These are phyloP conservation scores for Obba rivulosa DNA, from an alignment of 768 basidiomycete genomes.

Conservation along the genomic window DNA sequence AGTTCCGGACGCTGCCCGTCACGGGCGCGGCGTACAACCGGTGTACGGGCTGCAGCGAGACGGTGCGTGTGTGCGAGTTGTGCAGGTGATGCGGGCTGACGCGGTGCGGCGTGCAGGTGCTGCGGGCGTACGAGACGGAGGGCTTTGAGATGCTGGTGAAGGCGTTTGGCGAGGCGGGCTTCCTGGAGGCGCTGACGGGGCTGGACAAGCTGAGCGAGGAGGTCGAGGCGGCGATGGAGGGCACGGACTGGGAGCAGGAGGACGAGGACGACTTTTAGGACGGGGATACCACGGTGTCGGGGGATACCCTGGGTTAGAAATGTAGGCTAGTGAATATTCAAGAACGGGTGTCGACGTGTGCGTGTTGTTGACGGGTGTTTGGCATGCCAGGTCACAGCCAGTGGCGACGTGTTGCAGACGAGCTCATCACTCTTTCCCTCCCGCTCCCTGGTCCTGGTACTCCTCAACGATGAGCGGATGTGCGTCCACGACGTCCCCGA, in stretches of 20 bases:
- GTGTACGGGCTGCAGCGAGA: constrained; percentile 89
- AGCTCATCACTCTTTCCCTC: constrained; percentile 4
- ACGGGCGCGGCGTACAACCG: constrained; percentile 80
- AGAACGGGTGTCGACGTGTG: no score
- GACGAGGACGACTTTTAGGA: constrained; percentile 23
- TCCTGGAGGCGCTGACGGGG: constrained; percentile 49
- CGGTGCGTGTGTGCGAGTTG: constrained; percentile 36
- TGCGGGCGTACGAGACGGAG: constrained; percentile 74
- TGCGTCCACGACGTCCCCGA: constrained; percentile 33
- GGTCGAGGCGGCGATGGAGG: constrained; percentile 44
- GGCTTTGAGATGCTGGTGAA: constrained; percentile 76
- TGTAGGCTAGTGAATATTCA: no score
- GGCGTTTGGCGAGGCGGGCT: constrained; percentile 84
- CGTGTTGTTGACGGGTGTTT: constrained; percentile 17
- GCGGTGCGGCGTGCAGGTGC: constrained; percentile 43
- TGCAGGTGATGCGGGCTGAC: neutral
- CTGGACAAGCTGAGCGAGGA: constrained; percentile 51
- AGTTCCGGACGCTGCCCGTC: constrained; percentile 81
- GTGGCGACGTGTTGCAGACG: constrained; percentile 19
- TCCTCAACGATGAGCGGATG: constrained; percentile 70
- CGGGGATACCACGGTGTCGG: no score
- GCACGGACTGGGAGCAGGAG: constrained; percentile 45
- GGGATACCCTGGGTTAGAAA: no score
- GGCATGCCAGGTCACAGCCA: constrained; percentile 20
- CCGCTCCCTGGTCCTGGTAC: constrained; percentile 23